Conservation (phyloP, 2,329 filamentous ascomycete species). For the Aspergillus niger region DNA sequence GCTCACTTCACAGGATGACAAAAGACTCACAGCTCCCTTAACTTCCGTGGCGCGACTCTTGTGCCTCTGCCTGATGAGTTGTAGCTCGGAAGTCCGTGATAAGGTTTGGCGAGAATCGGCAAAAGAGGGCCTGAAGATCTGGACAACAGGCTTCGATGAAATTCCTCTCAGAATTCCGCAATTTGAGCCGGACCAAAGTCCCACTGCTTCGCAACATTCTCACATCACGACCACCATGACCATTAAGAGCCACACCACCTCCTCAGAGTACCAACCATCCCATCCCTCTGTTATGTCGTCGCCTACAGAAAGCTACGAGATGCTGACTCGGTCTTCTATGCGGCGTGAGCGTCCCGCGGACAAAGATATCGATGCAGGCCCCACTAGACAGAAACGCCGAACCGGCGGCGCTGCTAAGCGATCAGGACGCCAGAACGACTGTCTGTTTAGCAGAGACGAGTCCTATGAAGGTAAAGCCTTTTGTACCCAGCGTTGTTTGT, state of each 20-base stretch:
- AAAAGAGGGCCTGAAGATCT: slow-evolving; percentile 22
- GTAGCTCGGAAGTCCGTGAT: slow-evolving; percentile 17
- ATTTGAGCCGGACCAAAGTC: background rate
- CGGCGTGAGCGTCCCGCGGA: background rate
- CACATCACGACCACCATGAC: no score
- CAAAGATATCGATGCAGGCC: background rate
- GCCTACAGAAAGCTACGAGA: no score
- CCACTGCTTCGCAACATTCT: background rate
- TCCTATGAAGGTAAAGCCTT: background rate
- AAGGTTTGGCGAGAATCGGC: slow-evolving; percentile 22
- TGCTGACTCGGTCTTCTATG: no score
- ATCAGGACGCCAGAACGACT: background rate
- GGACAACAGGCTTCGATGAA: slow-evolving; percentile 27
- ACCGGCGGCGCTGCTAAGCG: background rate
- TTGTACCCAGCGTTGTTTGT: background rate
- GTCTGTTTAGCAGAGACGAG: fast-evolving
- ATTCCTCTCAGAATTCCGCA: no score
- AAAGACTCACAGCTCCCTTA: background rate
- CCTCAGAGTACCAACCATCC: background rate
- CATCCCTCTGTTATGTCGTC: fast-evolving
- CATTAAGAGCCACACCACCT: no score
- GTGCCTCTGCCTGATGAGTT: slow-evolving; percentile 29
- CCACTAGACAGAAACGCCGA: background rate
- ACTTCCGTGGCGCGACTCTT: slow-evolving; percentile 26
- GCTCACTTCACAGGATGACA: slow-evolving; percentile 5